Percentiles rank a stretch among this genome's conserved stretches.
These are phyloP conservation scores for Trichosporon ovoides DNA, from an alignment of 1,284 basidiomycete species.

Conservation along the genomic window DNA sequence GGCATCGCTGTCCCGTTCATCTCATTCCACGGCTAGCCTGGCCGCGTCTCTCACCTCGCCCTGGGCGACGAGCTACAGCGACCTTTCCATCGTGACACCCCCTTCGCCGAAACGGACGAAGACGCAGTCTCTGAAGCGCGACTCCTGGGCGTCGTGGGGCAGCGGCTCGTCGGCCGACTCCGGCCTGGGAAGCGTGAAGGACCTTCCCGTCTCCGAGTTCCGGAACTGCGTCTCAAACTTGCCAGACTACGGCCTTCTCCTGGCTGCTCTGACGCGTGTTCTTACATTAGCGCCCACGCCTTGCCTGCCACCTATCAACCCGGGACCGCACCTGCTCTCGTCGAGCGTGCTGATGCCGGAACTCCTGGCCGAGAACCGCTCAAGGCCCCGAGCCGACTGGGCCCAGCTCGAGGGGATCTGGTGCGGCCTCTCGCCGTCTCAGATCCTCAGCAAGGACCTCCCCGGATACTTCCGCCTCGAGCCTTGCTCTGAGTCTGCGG, in stretches of 20 bases:
- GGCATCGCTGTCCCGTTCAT: too few relatives aligned
- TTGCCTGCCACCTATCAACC: not conserved
- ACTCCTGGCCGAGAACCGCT: not conserved
- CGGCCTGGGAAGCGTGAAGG: not conserved
- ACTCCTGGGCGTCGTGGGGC: constrained; percentile 1
- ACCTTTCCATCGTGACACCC: too few relatives aligned
- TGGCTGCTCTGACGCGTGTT: not conserved
- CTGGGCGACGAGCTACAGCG: not conserved
- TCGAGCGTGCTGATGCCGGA: not conserved
- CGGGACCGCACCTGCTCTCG: not conserved
- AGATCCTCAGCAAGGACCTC: not conserved
- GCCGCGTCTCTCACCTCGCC: not conserved
- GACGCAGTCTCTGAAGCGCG: not conserved
- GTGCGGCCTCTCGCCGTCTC: not conserved
- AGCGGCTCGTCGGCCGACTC: not conserved
- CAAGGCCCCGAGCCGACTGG: not conserved
- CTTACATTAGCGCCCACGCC: not conserved
- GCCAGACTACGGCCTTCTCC: not conserved
- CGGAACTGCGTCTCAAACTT: not conserved
- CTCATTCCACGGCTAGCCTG: too few relatives aligned
- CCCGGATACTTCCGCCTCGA: not conserved
- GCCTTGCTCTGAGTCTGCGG: not conserved
- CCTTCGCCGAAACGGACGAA: too few relatives aligned
- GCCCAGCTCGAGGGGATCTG: not conserved
- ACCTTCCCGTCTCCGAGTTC: not conserved